A percentile compares a stretch with the other conserved stretches of the same genome.
These are phyloP conservation scores for Pezicula neosporulosa DNA, from an alignment of 2,329 filamentous ascomycete species.

Conservation along the genomic window DNA sequence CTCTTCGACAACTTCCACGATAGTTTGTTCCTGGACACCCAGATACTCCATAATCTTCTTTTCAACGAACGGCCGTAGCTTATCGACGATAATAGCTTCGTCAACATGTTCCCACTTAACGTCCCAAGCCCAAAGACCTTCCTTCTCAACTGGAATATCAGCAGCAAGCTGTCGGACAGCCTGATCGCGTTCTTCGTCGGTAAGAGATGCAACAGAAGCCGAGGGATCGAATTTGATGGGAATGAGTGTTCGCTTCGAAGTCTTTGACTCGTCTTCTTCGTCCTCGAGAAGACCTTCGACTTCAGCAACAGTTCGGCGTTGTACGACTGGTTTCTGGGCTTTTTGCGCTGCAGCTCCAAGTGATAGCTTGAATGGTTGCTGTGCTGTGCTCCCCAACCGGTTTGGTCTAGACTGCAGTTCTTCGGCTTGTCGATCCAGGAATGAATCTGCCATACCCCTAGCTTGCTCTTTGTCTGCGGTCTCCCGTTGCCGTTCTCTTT, in stretches of 20 bases:
- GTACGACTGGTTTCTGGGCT: slow-evolving; percentile 50
- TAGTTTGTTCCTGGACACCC: slow-evolving; percentile 91
- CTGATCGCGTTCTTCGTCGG: slow-evolving; percentile 82
- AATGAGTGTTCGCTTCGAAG: slow-evolving; percentile 70
- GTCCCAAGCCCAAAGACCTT: slow-evolving; percentile 86
- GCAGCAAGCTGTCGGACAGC: slow-evolving; percentile 78
- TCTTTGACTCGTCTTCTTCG: slow-evolving; percentile 75
- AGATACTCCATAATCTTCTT: slow-evolving; percentile 98
- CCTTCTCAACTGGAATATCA: slow-evolving; percentile 85
- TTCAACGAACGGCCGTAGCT: slow-evolving; percentile 91
- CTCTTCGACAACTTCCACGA: slow-evolving; percentile 89
- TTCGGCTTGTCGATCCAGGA: slow-evolving; percentile 79
- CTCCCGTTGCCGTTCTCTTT: slow-evolving; percentile 67
- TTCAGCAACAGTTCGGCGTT: slow-evolving; percentile 81
- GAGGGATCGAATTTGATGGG: slow-evolving; percentile 76
- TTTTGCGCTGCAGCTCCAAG: slow-evolving; percentile 85
- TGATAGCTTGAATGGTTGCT: slow-evolving; percentile 86
- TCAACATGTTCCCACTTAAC: slow-evolving; percentile 92
- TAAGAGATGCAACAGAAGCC: slow-evolving; percentile 62
- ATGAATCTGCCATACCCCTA: slow-evolving; percentile 82
- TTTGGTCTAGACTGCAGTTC: slow-evolving; percentile 58
- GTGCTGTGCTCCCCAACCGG: slow-evolving; percentile 36
- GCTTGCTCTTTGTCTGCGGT: slow-evolving; percentile 74
- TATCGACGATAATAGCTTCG: slow-evolving; percentile 74
- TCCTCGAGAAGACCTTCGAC: slow-evolving; percentile 94